Evolutionary conservation across 768 basidiomycete genomes (phyloP).

Genomic region (Floccularia luteovirens): DNA sequence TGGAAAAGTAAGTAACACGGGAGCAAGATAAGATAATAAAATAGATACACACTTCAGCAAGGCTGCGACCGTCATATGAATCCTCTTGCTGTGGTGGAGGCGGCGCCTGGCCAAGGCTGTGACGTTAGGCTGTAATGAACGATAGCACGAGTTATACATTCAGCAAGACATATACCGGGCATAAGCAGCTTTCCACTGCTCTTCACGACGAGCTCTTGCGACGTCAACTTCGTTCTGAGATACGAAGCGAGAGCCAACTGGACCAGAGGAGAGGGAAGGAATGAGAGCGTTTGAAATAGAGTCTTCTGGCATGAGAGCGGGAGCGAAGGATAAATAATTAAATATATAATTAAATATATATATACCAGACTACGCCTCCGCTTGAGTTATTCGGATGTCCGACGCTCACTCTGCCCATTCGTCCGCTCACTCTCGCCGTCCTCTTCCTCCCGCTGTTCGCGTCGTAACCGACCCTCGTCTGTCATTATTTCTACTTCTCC

Average conservation of each 20-base stretch:
- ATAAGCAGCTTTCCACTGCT: conserved; percentile 88
- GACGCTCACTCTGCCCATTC: conserved; percentile 15
- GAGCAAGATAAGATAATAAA: conserved; percentile 9
- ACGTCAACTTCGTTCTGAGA: conserved; percentile 72
- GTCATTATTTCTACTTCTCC: conserved; percentile 16
- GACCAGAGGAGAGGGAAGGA: conserved; percentile 64
- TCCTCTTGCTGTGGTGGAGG: conserved; percentile 73
- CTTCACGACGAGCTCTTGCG: conserved; percentile 64
- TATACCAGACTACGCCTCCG: too few relatives aligned
- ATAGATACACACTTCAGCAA: conserved; percentile 68
- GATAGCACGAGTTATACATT: conserved; percentile 2
- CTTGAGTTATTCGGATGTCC: background rate
- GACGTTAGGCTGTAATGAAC: conserved; percentile 2
- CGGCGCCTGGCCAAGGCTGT: conserved; percentile 77
- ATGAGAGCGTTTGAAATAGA: too few relatives aligned
- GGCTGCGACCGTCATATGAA: conserved; percentile 74
- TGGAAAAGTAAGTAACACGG: conserved; percentile 37
- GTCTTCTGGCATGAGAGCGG: conserved; percentile 43
- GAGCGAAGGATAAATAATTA: background rate
- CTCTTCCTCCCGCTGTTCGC: conserved; percentile 38
- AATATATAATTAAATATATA: too few relatives aligned
- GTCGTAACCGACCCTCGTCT: conserved; percentile 69
- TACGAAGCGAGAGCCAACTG: conserved; percentile 80
- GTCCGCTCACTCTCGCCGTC: conserved; percentile 23
- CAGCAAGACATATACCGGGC: conserved; percentile 44